Percentiles rank a stretch among this genome's conserved stretches.
phyloP scores from a whole-genome alignment of 495 filamentous ascomycete species.

The Penicillium pulvis region DNA sequence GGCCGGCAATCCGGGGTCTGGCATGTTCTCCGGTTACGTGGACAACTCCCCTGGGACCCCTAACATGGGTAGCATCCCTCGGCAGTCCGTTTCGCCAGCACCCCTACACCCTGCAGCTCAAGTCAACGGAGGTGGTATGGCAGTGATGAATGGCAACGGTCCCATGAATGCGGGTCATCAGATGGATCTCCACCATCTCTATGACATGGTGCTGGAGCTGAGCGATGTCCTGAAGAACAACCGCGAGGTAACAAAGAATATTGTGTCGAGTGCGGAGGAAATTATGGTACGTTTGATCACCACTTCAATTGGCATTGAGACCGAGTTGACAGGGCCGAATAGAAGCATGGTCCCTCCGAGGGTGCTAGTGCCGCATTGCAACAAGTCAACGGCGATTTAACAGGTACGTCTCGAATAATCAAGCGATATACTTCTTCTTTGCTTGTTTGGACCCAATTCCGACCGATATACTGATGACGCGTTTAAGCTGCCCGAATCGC shows the following conservation, averaged over 20 bases:
- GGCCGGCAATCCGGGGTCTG: constrained; percentile 31
- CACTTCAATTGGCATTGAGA: not conserved
- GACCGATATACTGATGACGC: not conserved
- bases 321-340: constrained; percentile 18
- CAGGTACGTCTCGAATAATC: constrained; percentile 31
- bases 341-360: constrained; percentile 51
- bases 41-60: constrained; percentile 33
- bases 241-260: constrained; percentile 70
- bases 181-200: constrained; percentile 84
- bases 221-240: constrained; percentile 76
- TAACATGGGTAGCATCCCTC: constrained; percentile 41
- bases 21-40: constrained; percentile 37
- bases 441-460: not conserved
- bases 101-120: constrained; percentile 39
- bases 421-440: not conserved
- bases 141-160: constrained; percentile 55
- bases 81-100: constrained; percentile 40
- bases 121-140: constrained; percentile 60
- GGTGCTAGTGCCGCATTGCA: constrained; percentile 44
- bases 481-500: constrained; percentile 47
- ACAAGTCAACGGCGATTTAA: constrained; percentile 52
- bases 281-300: constrained; percentile 50
- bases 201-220: constrained; percentile 79
- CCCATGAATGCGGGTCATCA: constrained; percentile 81
- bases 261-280: constrained; percentile 68